Conservation (phyloP, 179 eudicot genomes). For the Vitellaria paradoxa region DNA sequence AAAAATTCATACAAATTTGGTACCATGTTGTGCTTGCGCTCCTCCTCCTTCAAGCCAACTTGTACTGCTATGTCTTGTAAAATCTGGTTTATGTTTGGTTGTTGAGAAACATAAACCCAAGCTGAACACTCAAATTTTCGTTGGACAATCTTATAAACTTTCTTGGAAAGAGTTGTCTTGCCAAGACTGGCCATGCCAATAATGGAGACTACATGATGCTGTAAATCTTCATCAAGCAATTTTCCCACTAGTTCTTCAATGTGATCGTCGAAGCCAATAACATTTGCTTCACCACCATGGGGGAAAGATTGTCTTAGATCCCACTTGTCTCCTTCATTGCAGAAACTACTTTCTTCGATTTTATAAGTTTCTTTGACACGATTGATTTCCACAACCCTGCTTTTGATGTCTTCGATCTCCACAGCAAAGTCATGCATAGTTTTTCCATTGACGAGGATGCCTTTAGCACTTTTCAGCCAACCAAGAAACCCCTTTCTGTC, state of each 20-base stretch:
- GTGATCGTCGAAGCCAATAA: conserved; percentile 1
- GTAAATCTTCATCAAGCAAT: background rate
- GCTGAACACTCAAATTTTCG: conserved; percentile 1
- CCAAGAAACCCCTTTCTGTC: background rate
- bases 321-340: background rate
- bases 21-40: background rate
- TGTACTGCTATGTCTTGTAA: background rate
- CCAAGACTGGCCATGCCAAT: background rate
- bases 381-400: conserved; percentile 1
- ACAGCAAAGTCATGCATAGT: background rate
- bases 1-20: background rate
- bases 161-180: conserved; percentile 22
- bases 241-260: background rate
- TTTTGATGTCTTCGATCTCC: conserved; percentile 4
- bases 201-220: background rate
- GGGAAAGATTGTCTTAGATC: conserved; percentile 4
- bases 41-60: background rate
- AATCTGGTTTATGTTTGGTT: background rate
- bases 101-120: conserved; percentile 16
- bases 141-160: background rate
- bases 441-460: background rate
- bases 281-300: background rate
- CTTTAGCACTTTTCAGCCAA: background rate
- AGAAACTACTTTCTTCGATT: background rate
- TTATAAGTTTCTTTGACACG: background rate